Evolutionary conservation across 2,329 filamentous ascomycete genomes (phyloP), one percentile per base, ranked within the genome.

Genomic region (Pleurostoma richardsiae): DNA sequence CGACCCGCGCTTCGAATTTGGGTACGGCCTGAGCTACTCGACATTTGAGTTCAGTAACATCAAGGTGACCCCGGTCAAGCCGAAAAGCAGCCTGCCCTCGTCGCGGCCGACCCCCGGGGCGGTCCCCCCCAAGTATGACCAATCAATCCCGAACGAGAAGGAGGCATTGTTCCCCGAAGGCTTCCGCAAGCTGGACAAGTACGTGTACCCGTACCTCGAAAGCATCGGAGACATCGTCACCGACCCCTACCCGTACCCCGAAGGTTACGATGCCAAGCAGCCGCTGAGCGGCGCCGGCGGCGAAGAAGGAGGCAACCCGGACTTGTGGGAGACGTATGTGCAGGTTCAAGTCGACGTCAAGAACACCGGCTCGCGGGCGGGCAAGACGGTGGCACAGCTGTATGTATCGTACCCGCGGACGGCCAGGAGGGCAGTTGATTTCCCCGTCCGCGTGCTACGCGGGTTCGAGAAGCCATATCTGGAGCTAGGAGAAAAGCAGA

Each of bases 1-100:
- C 49, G 73, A 74, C 4, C 91, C 91, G 1, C 85, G 87, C 1
- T 96, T 85, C 60, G 86, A 89, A 41, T 96, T 96, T 56, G 91
- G 92, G 0, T 91, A 83, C 50, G 92, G 91, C 0, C 76, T 96
- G 2, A 88, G 84, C 44, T 95, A 94, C 69, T 90, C 89, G 0
- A 77, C 68, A 1, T 95, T 92, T 62, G 68, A 78, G 10, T 76
- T 89, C 47, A 73, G 72, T 8, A 74, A 78, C 30, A 56, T 80
- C 10, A 65, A 70, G 6, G 64, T 86, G 42, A 62, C 65, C 19
- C 53, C 65, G 26, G 51, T 75, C 26, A 73, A 72, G 43, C 55
- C 64, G 5, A 85, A 82, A 60, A 65, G 61, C 7, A 50, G 58
- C 3, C 57, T 72, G 5, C 72, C 72, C 0, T 54, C 64, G 2